Conservation (phyloP, 75 land plant genomes). For the Azolla pinnata region DNA sequence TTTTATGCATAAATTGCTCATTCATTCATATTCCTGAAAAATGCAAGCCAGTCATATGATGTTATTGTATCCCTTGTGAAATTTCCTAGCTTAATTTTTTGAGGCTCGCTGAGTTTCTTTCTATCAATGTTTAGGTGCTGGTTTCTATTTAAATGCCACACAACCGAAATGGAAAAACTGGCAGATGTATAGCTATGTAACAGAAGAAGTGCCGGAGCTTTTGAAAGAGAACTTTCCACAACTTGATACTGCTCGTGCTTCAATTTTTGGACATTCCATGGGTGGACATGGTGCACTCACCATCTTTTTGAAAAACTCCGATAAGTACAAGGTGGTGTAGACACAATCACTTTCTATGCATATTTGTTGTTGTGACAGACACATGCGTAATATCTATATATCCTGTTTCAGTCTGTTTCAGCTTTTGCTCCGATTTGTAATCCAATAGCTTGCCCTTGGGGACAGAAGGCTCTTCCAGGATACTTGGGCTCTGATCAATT, state of each 20-base stretch:
- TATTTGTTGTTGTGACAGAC: conserved; percentile 2
- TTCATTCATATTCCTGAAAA: no score
- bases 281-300: conserved; percentile 98
- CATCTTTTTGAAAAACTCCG: conserved; percentile 71
- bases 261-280: conserved; percentile 95
- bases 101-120: no score
- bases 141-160: conserved; percentile 95
- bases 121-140: no score
- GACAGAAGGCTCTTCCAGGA: conserved; percentile 83
- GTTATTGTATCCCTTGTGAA: no score
- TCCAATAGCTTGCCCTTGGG: conserved; percentile 88
- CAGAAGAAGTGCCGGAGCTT: conserved; percentile 74
- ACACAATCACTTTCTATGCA: no score
- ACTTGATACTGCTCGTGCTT: conserved; percentile 71
- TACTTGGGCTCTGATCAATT: conserved; percentile 72
- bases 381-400: no score
- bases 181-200: conserved; percentile 96
- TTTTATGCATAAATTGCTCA: no score
- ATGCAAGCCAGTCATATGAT: no score
- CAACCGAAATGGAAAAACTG: conserved; percentile 97
- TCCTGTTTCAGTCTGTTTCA: conserved; percentile 77
- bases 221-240: conserved; percentile 53
- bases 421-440: conserved; percentile 92
- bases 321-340: conserved; percentile 85
- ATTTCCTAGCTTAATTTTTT: no score